Percentiles rank a stretch among this genome's conserved stretches.
phyloP scores from a whole-genome alignment of 2,329 filamentous ascomycete genomes.

The Hirsutella thompsonii region DNA sequence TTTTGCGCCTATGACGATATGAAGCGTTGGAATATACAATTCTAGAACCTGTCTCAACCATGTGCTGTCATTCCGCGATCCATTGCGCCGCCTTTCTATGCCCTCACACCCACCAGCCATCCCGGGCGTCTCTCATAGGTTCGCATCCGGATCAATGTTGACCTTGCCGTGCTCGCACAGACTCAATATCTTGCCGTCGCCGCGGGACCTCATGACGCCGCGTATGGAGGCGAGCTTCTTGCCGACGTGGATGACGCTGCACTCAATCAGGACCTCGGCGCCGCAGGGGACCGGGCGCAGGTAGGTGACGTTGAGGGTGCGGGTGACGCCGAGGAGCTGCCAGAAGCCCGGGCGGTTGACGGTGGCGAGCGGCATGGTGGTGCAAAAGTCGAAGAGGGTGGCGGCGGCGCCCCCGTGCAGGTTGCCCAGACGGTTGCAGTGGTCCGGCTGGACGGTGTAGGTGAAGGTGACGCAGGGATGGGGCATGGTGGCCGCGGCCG shows the following conservation, averaged over 20 bases:
- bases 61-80: too few species aligned
- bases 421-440: slow-evolving; percentile 41
- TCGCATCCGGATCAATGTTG: slow-evolving; percentile 37
- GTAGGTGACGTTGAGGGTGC: slow-evolving; percentile 55
- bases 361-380: slow-evolving; percentile 43
- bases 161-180: slow-evolving; percentile 54
- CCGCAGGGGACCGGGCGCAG: slow-evolving; percentile 46
- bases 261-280: slow-evolving; percentile 36
- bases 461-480: slow-evolving; percentile 29
- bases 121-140: slow-evolving; percentile 9
- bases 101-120: not conserved
- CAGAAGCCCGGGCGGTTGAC: slow-evolving; percentile 47
- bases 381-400: slow-evolving; percentile 55
- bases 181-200: slow-evolving; percentile 38
- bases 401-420: slow-evolving; percentile 52
- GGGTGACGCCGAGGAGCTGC: slow-evolving; percentile 48
- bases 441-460: slow-evolving; percentile 33
- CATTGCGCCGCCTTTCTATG: too few species aligned
- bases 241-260: slow-evolving; percentile 45
- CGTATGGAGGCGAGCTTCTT: slow-evolving; percentile 38
- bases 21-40: not conserved
- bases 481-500: slow-evolving; percentile 18
- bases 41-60: not conserved
- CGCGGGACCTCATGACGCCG: slow-evolving; percentile 39
- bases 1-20: not conserved